Conservation (phyloP, 2,329 filamentous ascomycete genomes). For the Claviceps sp. region DNA sequence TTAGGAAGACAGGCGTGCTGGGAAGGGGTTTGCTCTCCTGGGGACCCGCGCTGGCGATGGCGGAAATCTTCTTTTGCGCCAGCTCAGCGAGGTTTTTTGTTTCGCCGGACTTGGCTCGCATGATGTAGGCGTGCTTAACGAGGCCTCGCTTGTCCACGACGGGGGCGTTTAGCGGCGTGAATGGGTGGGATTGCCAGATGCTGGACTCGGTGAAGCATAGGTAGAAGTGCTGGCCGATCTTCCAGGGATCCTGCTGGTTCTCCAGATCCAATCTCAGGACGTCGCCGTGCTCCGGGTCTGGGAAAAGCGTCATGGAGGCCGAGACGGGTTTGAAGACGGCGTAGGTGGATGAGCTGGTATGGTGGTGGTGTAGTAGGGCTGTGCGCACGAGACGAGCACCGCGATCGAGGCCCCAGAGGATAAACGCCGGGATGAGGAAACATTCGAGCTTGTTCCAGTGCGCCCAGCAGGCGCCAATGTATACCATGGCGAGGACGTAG, state of each 20-base stretch:
- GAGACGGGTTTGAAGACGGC: constrained; percentile 39
- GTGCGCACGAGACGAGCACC: constrained; percentile 43
- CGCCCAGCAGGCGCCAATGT: constrained; percentile 62
- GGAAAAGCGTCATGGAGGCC: constrained; percentile 33
- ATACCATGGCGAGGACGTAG: constrained; percentile 59
- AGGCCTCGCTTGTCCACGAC: constrained; percentile 19
- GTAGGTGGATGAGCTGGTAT: constrained; percentile 19
- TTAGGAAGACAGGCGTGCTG: constrained; percentile 42
- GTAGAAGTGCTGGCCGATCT: constrained; percentile 58
- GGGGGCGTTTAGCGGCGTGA: constrained; percentile 48
- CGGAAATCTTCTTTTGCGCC: constrained; percentile 19
- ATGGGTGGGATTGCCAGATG: constrained; percentile 62
- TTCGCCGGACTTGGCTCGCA: constrained; percentile 45
- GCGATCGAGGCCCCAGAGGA: constrained; percentile 53
- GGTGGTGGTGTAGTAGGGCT: constrained; percentile 46
- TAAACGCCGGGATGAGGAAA: constrained; percentile 53
- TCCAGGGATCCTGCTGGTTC: constrained; percentile 47
- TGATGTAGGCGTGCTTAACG: constrained; percentile 40
- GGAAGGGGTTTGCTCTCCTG: constrained; percentile 10
- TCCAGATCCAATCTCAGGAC: constrained; percentile 54
- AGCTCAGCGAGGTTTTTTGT: constrained; percentile 40
- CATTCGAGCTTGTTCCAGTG: constrained; percentile 58
- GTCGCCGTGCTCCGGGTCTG: constrained; percentile 42
- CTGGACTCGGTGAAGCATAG: constrained; percentile 52
- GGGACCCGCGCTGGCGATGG: constrained; percentile 12